Evolutionary conservation across 1,139 yeast genomes (phyloP).

Genomic region (Suhomyces bokatorum): DNA sequence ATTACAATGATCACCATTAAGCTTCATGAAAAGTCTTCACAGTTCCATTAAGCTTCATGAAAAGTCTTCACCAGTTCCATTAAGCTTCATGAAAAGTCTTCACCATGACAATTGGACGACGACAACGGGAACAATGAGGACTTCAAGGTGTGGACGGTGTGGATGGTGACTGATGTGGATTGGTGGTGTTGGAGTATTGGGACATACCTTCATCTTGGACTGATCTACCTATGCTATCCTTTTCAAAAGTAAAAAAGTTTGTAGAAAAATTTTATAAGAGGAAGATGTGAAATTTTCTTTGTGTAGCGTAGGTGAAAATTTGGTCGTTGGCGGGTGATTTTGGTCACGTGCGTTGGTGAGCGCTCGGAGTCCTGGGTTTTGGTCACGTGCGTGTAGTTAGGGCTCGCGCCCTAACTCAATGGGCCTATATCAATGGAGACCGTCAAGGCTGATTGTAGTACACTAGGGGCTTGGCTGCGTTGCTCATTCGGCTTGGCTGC

Average conservation of each 20-base stretch:
- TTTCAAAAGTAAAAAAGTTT: conserved; percentile 16
- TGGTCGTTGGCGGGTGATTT: conserved; percentile 8
- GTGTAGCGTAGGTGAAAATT: conserved; percentile 13
- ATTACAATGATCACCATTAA: too few species aligned
- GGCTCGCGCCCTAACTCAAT: conserved; percentile 11
- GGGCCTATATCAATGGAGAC: too few species aligned
- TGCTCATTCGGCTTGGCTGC: too few species aligned
- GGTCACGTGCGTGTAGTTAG: conserved; percentile 1
- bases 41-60: too few species aligned
- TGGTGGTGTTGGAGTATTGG: conserved; percentile 2
- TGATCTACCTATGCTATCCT: conserved; percentile 32
- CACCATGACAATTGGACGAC: too few species aligned
- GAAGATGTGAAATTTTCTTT: conserved; percentile 18
- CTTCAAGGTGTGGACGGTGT: background rate
- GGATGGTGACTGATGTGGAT: background rate
- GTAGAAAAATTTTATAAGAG: conserved; percentile 14
- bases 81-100: too few species aligned
- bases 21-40: too few species aligned
- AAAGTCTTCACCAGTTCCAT: too few species aligned
- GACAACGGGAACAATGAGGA: too few species aligned
- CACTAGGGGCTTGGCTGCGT: too few species aligned
- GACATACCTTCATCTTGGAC: conserved; percentile 43
- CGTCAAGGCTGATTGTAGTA: too few species aligned
- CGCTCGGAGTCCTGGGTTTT: background rate
- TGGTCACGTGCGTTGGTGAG: conserved; percentile 7